Evolutionary conservation across 169 alveolate genomes (phyloP).

Genomic region (Plasmodium knowlesi): DNA sequence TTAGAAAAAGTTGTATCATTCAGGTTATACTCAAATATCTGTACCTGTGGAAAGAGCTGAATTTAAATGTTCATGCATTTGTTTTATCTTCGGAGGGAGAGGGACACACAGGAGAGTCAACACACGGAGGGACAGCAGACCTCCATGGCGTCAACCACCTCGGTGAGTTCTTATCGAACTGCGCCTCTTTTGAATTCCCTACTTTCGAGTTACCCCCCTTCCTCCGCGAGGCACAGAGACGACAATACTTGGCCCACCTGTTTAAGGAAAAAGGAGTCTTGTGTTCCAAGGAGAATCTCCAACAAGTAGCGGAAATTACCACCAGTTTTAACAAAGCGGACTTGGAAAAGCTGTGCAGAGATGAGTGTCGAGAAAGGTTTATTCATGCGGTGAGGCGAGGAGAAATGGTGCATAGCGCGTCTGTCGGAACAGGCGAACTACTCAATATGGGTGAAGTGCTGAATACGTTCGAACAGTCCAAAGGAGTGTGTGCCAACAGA

Average conservation of each 20-base stretch:
- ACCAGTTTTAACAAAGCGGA: conserved; percentile 5
- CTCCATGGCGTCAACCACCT: not conserved
- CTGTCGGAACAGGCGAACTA: not conserved
- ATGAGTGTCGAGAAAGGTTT: conserved; percentile 57
- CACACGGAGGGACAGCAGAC: not conserved
- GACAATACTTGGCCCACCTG: conserved; percentile 2
- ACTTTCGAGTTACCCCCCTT: conserved; percentile 17
- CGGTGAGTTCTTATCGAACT: not conserved
- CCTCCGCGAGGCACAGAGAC: conserved; percentile 15
- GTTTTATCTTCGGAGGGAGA: not conserved
- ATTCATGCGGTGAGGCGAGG: conserved; percentile 4
- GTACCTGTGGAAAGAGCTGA: conserved; percentile 52
- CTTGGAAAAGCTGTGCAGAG: conserved; percentile 20
- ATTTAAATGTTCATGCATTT: conserved; percentile 52
- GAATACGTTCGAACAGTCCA: not conserved
- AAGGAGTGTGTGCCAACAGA: not conserved
- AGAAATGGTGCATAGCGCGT: not conserved
- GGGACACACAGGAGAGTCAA: not conserved
- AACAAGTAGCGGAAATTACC: conserved; percentile 24
- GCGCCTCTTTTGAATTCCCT: not conserved
- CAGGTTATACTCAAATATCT: conserved; percentile 43
- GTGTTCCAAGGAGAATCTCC: not conserved
- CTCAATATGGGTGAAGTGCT: not conserved
- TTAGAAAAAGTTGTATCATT: conserved; percentile 37
- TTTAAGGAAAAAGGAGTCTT: conserved; percentile 9